These are phyloP conservation scores for Quercus parvula DNA, from an alignment of 306 rosid species.

Conservation along the genomic window DNA sequence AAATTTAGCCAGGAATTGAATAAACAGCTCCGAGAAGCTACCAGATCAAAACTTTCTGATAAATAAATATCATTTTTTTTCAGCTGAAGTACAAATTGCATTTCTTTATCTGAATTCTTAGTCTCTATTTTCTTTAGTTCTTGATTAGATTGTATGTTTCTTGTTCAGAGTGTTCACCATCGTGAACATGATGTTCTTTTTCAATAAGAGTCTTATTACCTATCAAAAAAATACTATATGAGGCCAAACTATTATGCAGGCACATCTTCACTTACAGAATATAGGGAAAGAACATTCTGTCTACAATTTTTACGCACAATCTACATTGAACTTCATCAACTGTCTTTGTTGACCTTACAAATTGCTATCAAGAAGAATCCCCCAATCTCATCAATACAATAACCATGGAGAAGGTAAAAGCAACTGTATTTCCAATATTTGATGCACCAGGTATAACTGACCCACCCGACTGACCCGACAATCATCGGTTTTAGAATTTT, in stretches of 20 bases:
- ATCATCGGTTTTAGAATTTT: no score
- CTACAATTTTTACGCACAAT: background rate
- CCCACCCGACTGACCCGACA: no score
- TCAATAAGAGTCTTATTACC: no score
- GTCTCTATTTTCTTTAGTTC: no score
- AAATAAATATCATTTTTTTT: background rate
- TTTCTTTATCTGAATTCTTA: no score
- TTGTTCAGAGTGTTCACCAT: no score
- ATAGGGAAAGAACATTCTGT: background rate
- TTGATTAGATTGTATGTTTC: no score
- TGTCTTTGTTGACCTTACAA: background rate
- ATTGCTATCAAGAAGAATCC: background rate
- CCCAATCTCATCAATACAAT: background rate
- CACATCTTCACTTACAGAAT: background rate
- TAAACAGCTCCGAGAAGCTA: background rate
- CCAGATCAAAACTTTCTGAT: background rate
- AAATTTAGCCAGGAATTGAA: no score
- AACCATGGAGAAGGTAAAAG: background rate
- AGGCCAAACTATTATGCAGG: background rate
- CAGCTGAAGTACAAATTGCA: no score
- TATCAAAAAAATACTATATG: background rate
- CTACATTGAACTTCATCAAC: background rate
- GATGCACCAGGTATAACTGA: background rate
- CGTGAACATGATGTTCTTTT: no score
- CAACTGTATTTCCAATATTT: background rate